These are phyloP conservation scores for Leptomonas pyrrhocoris DNA, from an alignment of 208 protist genomes.

Conservation along the genomic window DNA sequence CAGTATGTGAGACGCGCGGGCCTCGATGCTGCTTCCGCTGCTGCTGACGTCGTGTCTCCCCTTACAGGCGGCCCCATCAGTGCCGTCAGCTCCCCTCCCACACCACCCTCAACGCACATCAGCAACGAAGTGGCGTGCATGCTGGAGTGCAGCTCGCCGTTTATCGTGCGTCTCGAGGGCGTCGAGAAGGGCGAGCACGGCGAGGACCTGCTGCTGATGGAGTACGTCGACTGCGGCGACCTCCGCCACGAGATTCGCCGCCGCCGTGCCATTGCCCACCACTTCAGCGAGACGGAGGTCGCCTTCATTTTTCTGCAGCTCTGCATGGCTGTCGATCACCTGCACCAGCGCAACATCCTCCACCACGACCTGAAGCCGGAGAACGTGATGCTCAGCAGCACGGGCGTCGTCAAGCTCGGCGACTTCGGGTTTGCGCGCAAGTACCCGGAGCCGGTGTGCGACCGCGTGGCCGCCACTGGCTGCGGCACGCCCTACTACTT, in stretches of 20 bases:
- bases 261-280: constrained; percentile 26
- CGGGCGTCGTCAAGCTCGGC: constrained; percentile 73
- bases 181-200: constrained; percentile 35
- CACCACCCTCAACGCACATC: not conserved
- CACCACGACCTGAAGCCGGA: constrained; percentile 94
- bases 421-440: constrained; percentile 79
- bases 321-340: constrained; percentile 67
- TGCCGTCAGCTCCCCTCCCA: not conserved
- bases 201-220: constrained; percentile 66
- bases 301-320: constrained; percentile 71
- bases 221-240: constrained; percentile 77
- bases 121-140: constrained; percentile 40
- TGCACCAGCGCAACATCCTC: constrained; percentile 75
- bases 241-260: constrained; percentile 59
- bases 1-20: too few species aligned
- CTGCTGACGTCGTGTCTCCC: too few species aligned
- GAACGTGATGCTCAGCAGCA: constrained; percentile 84
- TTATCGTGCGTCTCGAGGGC: constrained; percentile 26
- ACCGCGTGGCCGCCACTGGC: constrained; percentile 46
- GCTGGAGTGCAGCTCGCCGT: constrained; percentile 35
- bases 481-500: constrained; percentile 90
- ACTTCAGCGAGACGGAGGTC: constrained; percentile 60
- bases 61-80: not conserved
- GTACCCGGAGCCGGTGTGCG: constrained; percentile 41
- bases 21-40: too few species aligned